Evolutionary conservation across 306 rosid species (phyloP), one percentile per base, ranked within the genome.

Genomic region (Abrus precatorius): DNA sequence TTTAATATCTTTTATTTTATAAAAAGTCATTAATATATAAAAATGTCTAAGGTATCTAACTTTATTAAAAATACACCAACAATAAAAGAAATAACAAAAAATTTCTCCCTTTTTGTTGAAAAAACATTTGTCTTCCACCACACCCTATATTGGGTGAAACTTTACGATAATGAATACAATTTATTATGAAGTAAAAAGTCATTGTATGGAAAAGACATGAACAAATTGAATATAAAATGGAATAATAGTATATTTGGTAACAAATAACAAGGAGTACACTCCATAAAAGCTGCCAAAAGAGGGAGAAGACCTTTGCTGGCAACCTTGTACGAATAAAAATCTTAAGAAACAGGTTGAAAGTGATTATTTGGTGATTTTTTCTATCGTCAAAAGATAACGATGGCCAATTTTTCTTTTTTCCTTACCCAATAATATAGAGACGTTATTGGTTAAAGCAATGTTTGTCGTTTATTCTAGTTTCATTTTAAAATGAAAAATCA

Each of bases 271-370:
- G 10, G 50, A 65, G 27, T 29, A 10, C 56, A 60, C 20, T 27
- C 43, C 8, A 36, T 38, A 70, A 86, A 81, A 84, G 66, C 73
- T 78, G 89, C 84, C 88, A 81, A 76, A 30, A 82, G 40, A 77
- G 41, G 12, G 29, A 53, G 64, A 61, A 29, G 13, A 29, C 8
- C 5, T 30, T 79, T 52, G 81, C 29, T 52, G 86, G 86, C 65
- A 86, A 83, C 83, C 55, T 71, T 4, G 33, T 5, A 3, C 47
- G 54, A 67, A 73, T 44, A 47, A 62, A 56, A 76, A 36, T 7
- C 33, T 14, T 14, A 12, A 30, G 56, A 65, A 88, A 72, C 3
- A 20, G 9, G 29, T 32, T 75, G 87, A 85, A 33, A 83, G 80
- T 66, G 85, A 88, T 41, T 30, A 20, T 20, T 36, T 2, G 53